A percentile compares a stretch with the other conserved stretches of the same genome.
Conservation (phyloP, 2,329 filamentous ascomycete species). For the Aaosphaeria pasadenensis region DNA sequence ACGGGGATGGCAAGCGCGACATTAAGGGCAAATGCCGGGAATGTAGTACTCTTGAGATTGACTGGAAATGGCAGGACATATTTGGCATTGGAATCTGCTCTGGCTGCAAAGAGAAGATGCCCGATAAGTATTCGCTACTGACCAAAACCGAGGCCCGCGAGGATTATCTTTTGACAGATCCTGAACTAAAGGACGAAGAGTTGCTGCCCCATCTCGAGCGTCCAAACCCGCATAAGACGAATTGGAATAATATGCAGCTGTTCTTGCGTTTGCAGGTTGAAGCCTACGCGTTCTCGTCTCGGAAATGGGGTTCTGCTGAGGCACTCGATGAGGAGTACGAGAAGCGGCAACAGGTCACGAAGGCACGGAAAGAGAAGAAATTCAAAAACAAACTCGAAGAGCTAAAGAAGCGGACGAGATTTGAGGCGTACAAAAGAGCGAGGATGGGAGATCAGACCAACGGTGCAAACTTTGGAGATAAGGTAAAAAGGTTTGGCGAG, state of each 20-base stretch:
- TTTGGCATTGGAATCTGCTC: slow-evolving; percentile 75
- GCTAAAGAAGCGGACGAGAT: slow-evolving; percentile 87
- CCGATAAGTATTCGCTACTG: slow-evolving; percentile 90
- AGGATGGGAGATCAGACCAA: slow-evolving; percentile 38
- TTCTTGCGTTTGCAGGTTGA: slow-evolving; percentile 93
- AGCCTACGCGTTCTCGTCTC: slow-evolving; percentile 76
- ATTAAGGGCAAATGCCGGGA: slow-evolving; percentile 74
- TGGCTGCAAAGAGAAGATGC: slow-evolving; percentile 80
- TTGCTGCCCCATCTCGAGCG: slow-evolving; percentile 82
- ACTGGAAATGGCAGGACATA: slow-evolving; percentile 90
- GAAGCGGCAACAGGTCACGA: slow-evolving; percentile 73
- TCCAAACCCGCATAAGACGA: slow-evolving; percentile 92
- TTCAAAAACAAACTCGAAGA: slow-evolving; percentile 87
- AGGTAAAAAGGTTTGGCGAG: slow-evolving; percentile 58
- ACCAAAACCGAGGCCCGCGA: slow-evolving; percentile 96
- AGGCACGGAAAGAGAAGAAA: slow-evolving; percentile 82
- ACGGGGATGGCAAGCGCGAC: slow-evolving; percentile 31
- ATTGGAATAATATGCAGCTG: slow-evolving; percentile 99
- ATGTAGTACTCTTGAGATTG: slow-evolving; percentile 80
- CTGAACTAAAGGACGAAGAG: slow-evolving; percentile 85
- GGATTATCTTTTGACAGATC: slow-evolving; percentile 93
- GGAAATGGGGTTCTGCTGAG: slow-evolving; percentile 88
- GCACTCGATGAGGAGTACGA: slow-evolving; percentile 87
- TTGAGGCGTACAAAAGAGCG: slow-evolving; percentile 76
- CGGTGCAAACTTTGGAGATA: slow-evolving; percentile 67